Base-by-base conservation (phyloP, 148 eudicot species). In the Rhododendron ovatum region DNA sequence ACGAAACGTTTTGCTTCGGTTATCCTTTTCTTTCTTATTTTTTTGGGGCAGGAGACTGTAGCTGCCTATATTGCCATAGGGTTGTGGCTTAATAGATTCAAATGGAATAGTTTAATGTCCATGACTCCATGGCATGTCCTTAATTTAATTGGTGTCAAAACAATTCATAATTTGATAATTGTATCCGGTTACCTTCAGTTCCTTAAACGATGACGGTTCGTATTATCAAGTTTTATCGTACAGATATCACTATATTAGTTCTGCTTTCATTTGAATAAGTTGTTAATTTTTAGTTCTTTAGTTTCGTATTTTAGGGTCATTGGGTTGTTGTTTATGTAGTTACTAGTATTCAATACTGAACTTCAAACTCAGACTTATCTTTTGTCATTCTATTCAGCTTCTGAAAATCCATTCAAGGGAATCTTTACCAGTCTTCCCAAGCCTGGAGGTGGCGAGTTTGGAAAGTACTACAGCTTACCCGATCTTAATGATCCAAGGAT, bases 391-490 rank as follows among this genome's bases (percentile, higher is more conserved):
- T 81, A 37, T 90, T 78, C 96, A 97, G 99, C 98, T 90, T 85
- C 95, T 78, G 98, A 95, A 81, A 90, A 95, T 91, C 92, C 98
- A 47, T 97, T 94, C 92, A 95, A 93, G 90, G 95, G 89, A 81
- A 94, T 97, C 78, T 91, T 93, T 84, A 94, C 96, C 57, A 88
- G 87, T 87, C 95, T 95, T 67, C 96, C 98, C 73, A 97, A 91
- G 90, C 96, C 96, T 51, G 99, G 96, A 24, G 99, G 98, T 59
- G 99, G 99, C 35, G 99, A 97, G 85, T 97, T 95, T 50, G 99
- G 99, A 89, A 95, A 95, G 86, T 97, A 90, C 88, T 97, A 97
- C 94, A 95, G 99, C 87, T 92, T 97, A 82, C 93, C 99, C 15
- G 96, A 98, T 82, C 87, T 97, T 61, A 97, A 97, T 84, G 99